phyloP scores from a whole-genome alignment of 2,329 filamentous ascomycete species.

The Penicillium griseofulvum region DNA sequence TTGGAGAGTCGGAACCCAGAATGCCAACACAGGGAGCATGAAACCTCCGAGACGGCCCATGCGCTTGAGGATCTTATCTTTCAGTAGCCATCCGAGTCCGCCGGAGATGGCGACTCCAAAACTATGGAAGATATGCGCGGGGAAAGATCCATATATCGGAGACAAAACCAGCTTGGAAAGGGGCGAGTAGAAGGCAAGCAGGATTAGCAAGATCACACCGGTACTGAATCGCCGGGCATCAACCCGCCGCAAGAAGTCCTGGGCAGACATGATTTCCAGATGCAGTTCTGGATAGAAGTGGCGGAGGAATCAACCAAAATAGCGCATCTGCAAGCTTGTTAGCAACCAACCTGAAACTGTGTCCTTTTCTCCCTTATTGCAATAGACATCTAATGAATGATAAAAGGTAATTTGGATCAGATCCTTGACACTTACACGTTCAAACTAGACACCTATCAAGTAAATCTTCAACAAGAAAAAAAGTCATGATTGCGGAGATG shows the following conservation, averaged over 20 bases:
- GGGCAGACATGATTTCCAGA: conserved; percentile 27
- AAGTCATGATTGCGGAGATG: conserved; percentile 17
- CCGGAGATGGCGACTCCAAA: conserved; percentile 64
- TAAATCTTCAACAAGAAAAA: conserved; percentile 8
- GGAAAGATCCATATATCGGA: conserved; percentile 84
- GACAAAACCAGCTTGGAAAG: conserved; percentile 67
- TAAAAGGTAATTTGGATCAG: not conserved
- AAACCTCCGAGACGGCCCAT: conserved; percentile 48
- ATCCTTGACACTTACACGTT: conserved; percentile 21
- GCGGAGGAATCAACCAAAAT: conserved; percentile 6
- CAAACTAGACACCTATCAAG: conserved; percentile 14
- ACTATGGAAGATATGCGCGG: conserved; percentile 69
- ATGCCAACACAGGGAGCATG: conserved; percentile 69
- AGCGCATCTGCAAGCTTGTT: conserved; percentile 7
- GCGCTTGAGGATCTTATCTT: conserved; percentile 52
- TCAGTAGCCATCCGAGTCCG: conserved; percentile 70
- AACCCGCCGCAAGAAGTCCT: conserved; percentile 24
- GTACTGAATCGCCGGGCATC: conserved; percentile 27
- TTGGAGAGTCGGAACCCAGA: conserved; percentile 72
- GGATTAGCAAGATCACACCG: conserved; percentile 36
- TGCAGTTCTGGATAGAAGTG: conserved; percentile 5
- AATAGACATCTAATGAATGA: not conserved
- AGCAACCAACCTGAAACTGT: conserved; percentile 7
- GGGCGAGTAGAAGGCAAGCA: conserved; percentile 42
- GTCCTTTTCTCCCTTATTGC: not conserved